Percentiles rank a stretch among this genome's conserved stretches.
Evolutionary conservation across 176 grass and related monocot species (phyloP).

Genomic region (Saccharum officinarum): DNA sequence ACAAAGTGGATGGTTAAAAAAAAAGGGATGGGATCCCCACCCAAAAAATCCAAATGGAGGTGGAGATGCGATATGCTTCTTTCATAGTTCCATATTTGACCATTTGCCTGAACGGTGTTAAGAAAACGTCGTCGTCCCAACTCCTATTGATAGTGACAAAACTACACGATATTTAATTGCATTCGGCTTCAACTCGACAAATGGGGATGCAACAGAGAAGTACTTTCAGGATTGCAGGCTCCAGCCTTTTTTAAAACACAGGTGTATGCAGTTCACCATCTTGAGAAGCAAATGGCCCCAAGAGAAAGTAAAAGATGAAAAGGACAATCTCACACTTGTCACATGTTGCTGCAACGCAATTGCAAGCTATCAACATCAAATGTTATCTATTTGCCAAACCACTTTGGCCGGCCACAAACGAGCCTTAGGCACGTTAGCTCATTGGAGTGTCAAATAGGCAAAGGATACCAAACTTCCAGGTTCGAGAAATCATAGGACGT

Average conservation of each 20-base stretch:
- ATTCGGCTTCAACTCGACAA: background rate
- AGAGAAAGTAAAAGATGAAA: conserved; percentile 25
- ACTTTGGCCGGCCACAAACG: conserved; percentile 23
- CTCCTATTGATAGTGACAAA: conserved; percentile 15
- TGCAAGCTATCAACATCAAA: conserved; percentile 34
- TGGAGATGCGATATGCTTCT: background rate
- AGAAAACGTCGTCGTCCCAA: background rate
- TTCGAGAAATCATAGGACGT: background rate
- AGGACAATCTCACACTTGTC: conserved; percentile 23
- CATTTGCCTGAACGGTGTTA: background rate
- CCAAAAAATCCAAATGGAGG: background rate
- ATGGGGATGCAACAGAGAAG: background rate
- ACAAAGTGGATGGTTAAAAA: background rate
- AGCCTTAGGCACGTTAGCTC: conserved; percentile 15
- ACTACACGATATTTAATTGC: background rate
- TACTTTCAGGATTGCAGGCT: conserved; percentile 15
- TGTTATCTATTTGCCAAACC: conserved; percentile 28
- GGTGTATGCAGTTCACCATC: conserved; percentile 10
- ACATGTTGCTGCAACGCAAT: background rate
- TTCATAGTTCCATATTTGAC: background rate
- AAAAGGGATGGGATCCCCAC: background rate
- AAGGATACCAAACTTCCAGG: conserved; percentile 5
- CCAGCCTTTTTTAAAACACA: conserved; percentile 20
- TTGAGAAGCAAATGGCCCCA: conserved; percentile 21
- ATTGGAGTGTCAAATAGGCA: conserved; percentile 19